Evolutionary conservation across 495 filamentous ascomycete genomes (phyloP).

Genomic region (Penicillium maclennaniae): DNA sequence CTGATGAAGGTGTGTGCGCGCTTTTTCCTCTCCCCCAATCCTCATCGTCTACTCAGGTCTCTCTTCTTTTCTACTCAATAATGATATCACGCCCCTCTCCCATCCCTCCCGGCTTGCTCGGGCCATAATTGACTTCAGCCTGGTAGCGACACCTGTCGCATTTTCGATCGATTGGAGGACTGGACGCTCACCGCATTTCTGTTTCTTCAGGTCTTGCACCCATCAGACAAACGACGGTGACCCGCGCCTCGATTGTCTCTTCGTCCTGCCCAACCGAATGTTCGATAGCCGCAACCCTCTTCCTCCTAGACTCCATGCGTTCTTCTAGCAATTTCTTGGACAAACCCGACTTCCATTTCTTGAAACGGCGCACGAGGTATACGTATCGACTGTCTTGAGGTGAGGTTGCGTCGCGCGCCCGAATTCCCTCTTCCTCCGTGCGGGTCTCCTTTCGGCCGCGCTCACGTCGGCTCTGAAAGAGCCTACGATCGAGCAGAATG

Average conservation of each 20-base stretch:
- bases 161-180: conserved; percentile 12
- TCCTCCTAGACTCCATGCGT: conserved; percentile 44
- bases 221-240: conserved; percentile 29
- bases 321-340: conserved; percentile 37
- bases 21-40: neutral
- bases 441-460: conserved; percentile 24
- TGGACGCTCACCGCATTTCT: conserved; percentile 18
- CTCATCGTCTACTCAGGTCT: neutral
- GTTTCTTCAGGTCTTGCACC: conserved; percentile 20
- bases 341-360: conserved; percentile 35
- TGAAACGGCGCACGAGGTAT: conserved; percentile 32
- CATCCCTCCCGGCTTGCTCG: conserved; percentile 9
- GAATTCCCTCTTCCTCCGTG: conserved; percentile 9
- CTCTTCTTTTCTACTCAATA: conserved; percentile 12
- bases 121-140: conserved; percentile 11
- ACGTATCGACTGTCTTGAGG: conserved; percentile 21
- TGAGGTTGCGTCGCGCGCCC: conserved; percentile 20
- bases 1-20: conserved; percentile 33
- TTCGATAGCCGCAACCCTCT: conserved; percentile 21
- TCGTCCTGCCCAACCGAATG: conserved; percentile 23
- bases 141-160: conserved; percentile 16
- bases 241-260: conserved; percentile 24
- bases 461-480: conserved; percentile 11
- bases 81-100: conserved; percentile 22
- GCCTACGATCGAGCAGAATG: conserved; percentile 30